Evolutionary conservation across 2,329 filamentous ascomycete genomes (phyloP), one percentile per base, ranked within the genome.

Genomic region (Pseudogymnoascus sp.): DNA sequence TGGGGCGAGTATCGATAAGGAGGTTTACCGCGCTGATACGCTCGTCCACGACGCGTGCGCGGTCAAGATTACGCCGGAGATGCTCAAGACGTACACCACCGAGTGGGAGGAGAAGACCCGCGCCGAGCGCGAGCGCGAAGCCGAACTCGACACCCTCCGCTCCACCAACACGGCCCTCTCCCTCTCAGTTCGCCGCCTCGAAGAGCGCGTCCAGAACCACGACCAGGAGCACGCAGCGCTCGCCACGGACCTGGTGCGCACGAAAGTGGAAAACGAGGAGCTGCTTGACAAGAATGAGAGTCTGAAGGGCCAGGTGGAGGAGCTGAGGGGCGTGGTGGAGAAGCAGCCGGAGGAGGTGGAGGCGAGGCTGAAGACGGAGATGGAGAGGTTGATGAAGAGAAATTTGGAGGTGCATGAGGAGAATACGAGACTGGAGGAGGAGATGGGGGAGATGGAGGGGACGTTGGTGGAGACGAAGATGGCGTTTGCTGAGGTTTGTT

Each of bases 351-450:
- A 85, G 41, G 91, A 97, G 73, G 86, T 97, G 4, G 94, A 99
- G 72, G 82, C 84, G 63, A 82, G 85, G 60, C 84, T 96, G 75
- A 85, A 89, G 72, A 82, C 83, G 9, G 93, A 97, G 74, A 92
- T 96, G 76, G 92, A 97, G 61, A 84, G 89, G 60, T 85, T 97
- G 69, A 94, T 97, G 88, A 86, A 91, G 73, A 85, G 91, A 63
- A 97, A 97, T 71, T 83, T 89, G 64, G 91, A 95, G 69, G 92
- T 97, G 6, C 92, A 97, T 70, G 91, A 96, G 68, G 91, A 96
- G 76, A 99, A 97, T 70, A 82, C 89, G 63, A 84, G 81, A 62
- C 77, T 99, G 67, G 92, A 97, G 74, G 93, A 96, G 71, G 90
- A 94, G 70, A 83, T 96, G 81, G 81, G 84, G 4, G 91, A 97